These are phyloP conservation scores for Daldinia loculata DNA, from an alignment of 495 filamentous ascomycete species.

Conservation along the genomic window DNA sequence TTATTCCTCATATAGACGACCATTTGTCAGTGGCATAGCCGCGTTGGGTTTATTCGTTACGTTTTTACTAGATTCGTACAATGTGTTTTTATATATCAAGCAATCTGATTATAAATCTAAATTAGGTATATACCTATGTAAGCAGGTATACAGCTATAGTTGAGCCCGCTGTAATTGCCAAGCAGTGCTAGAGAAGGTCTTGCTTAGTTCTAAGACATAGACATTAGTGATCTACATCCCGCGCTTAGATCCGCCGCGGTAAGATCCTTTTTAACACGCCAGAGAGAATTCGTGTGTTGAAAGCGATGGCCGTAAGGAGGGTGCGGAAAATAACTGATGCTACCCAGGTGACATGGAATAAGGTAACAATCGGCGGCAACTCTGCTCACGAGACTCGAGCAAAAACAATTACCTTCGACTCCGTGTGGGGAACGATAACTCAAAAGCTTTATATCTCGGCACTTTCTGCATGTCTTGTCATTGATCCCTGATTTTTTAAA, in stretches of 20 bases:
- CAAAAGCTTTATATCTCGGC: neutral
- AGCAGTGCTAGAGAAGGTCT: too few species aligned
- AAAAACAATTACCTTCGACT: conserved; percentile 11
- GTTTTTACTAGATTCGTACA: neutral
- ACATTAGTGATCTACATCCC: conserved; percentile 9
- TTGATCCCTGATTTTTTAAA: neutral
- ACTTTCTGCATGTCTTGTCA: conserved; percentile 33
- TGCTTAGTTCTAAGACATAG: neutral
- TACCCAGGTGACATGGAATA: neutral
- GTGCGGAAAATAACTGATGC: neutral
- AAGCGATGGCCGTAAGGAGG: conserved; percentile 6
- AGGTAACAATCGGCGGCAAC: neutral
- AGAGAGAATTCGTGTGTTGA: conserved; percentile 20
- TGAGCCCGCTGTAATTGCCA: neutral
- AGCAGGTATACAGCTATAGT: neutral
- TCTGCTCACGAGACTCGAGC: conserved; percentile 6
- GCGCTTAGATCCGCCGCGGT: conserved; percentile 25
- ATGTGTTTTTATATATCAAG: neutral
- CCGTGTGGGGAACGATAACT: conserved; percentile 2
- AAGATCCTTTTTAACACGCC: conserved; percentile 25
- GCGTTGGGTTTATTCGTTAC: neutral
- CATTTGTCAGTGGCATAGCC: neutral
- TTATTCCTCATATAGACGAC: neutral
- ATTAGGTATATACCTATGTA: too few species aligned
- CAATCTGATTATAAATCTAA: too few species aligned